Conservation (phyloP, 345 rosid genomes). For the Trapa bicornis region DNA sequence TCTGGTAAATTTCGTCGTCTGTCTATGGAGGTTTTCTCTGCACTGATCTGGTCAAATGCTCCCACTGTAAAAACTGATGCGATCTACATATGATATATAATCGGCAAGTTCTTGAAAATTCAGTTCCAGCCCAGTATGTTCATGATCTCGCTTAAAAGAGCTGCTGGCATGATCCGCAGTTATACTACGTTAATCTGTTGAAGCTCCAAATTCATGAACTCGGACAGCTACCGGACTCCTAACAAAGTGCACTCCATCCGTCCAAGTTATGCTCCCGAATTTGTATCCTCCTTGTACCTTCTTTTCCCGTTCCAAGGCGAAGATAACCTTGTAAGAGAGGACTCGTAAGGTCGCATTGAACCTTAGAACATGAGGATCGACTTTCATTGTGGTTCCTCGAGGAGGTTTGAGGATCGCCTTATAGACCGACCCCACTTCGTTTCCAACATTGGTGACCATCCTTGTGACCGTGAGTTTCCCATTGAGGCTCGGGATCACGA, state of each 20-base stretch:
- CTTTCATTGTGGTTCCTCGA: conserved; percentile 24
- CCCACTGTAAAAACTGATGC: too few relatives aligned
- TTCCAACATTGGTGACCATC: conserved; percentile 42
- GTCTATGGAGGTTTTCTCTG: too few relatives aligned
- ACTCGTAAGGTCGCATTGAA: conserved; percentile 23
- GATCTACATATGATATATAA: too few relatives aligned
- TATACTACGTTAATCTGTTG: neutral
- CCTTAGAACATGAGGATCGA: conserved; percentile 28
- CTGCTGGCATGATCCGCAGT: neutral
- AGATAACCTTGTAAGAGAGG: conserved; percentile 27
- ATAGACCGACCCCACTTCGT: conserved; percentile 21
- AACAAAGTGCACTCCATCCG: conserved; percentile 36
- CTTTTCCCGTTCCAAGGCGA: conserved; percentile 16
- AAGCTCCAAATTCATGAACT: conserved; percentile 7
- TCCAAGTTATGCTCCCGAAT: conserved; percentile 59
- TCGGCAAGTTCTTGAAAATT: too few relatives aligned
- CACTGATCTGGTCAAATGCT: too few relatives aligned
- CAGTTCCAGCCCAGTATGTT: neutral
- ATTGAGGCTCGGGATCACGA: conserved; percentile 19
- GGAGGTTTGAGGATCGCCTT: conserved; percentile 26
- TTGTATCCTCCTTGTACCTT: conserved; percentile 27
- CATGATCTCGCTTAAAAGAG: neutral
- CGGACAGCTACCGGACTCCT: conserved; percentile 39
- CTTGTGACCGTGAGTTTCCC: conserved; percentile 27
- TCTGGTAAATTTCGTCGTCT: too few relatives aligned